Evolutionary conservation across 306 rosid species (phyloP).

Genomic region (Castanopsis chinensis): DNA sequence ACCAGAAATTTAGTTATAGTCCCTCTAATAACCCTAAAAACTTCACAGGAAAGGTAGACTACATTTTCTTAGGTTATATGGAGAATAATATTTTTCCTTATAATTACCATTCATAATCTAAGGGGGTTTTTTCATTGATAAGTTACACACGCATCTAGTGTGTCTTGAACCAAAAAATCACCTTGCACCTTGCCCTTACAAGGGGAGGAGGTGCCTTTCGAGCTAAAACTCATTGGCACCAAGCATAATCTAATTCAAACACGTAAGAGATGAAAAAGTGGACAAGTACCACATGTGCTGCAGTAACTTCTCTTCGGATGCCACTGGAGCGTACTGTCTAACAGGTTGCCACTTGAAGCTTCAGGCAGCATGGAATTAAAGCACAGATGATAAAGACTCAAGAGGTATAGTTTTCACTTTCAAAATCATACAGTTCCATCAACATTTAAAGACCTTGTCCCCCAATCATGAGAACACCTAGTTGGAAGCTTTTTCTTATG

Average conservation of each 20-base stretch:
- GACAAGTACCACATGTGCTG: background rate
- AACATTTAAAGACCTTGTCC: constrained; percentile 27
- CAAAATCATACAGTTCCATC: constrained; percentile 18
- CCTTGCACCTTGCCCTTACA: too few species aligned
- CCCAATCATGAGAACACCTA: constrained; percentile 18
- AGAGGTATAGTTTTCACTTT: constrained; percentile 11
- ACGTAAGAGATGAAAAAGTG: constrained; percentile 1
- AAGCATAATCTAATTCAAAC: background rate
- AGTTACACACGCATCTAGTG: too few species aligned
- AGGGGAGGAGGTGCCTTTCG: too few species aligned
- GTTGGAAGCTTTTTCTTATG: constrained; percentile 38
- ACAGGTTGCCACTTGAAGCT: background rate
- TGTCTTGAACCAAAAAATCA: too few species aligned
- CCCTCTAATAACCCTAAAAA: background rate
- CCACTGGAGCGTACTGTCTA: constrained; percentile 1
- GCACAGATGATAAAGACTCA: background rate
- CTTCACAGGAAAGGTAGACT: background rate
- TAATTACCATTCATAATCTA: background rate
- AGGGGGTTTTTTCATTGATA: background rate
- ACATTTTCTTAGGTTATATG: background rate
- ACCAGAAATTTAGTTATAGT: background rate
- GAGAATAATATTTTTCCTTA: background rate
- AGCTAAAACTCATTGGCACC: too few species aligned
- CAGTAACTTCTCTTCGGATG: constrained; percentile 20
- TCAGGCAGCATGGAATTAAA: constrained; percentile 1